A percentile compares a stretch with the other conserved stretches of the same genome.
Evolutionary conservation across 768 basidiomycete species (phyloP).

Genomic region (Mycena indigotica): DNA sequence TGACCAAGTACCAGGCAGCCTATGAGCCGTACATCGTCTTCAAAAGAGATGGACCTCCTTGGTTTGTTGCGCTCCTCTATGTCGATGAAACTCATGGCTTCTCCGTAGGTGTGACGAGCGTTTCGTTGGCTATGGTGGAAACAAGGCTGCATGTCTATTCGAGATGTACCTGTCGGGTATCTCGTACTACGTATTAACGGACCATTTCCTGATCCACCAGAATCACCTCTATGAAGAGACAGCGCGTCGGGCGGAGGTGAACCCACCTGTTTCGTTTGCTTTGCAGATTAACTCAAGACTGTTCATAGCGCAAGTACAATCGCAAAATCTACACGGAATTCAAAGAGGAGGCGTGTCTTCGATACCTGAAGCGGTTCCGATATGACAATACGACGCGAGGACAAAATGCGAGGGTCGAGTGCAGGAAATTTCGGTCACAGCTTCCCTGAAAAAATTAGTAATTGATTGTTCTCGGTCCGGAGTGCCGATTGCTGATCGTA

Average conservation of each 20-base stretch:
- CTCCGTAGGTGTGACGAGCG: slow-evolving; percentile 81
- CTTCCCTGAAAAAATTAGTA: not conserved
- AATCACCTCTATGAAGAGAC: slow-evolving; percentile 81
- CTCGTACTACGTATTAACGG: slow-evolving; percentile 78
- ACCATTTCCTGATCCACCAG: slow-evolving; percentile 90
- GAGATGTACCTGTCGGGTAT: slow-evolving; percentile 90
- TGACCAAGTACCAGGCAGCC: slow-evolving; percentile 74
- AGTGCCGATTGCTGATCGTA: no score
- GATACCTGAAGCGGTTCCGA: slow-evolving; percentile 68
- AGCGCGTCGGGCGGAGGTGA: slow-evolving; percentile 69
- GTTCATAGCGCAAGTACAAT: slow-evolving; percentile 68
- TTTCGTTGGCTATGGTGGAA: slow-evolving; percentile 88
- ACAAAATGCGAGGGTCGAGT: slow-evolving; percentile 60
- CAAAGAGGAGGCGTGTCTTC: slow-evolving; percentile 73
- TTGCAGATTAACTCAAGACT: not conserved
- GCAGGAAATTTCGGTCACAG: slow-evolving; percentile 57
- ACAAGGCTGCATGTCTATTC: slow-evolving; percentile 90
- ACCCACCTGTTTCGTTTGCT: slow-evolving; percentile 1
- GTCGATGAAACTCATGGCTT: slow-evolving; percentile 7
- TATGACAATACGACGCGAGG: slow-evolving; percentile 52
- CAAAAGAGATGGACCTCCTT: slow-evolving; percentile 73
- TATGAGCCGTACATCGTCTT: slow-evolving; percentile 91
- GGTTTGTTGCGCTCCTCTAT: slow-evolving; percentile 42
- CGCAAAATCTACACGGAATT: slow-evolving; percentile 78
- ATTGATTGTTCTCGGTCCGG: not conserved